Base-by-base conservation (phyloP, 768 basidiomycete genomes). In the Pisolithus sp. region DNA sequence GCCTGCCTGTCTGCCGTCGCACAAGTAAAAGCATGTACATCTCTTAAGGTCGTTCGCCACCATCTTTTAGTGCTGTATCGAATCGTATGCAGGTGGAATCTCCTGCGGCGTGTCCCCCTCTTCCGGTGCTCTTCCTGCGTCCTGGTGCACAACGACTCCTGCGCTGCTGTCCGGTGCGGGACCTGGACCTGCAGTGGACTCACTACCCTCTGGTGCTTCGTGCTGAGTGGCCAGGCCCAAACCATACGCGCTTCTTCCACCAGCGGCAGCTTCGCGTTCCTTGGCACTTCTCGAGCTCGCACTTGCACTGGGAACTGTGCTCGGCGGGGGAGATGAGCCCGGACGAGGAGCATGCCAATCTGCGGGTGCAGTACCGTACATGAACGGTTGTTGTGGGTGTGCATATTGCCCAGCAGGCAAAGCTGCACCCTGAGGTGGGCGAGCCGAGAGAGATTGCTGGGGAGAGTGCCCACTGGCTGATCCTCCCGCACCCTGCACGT, bases 71-170 rank as follows among this genome's bases (percentile, higher is more conserved):
- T 47, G 58, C 26, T 36, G 57, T 38, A 66, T 66, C 12, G 65
- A 66, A 0, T 66, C 65, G 46, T 66, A 66, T 2, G 65, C 24
- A 10, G 65, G 65, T 0, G 65, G 65, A 18, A 66, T 63, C 50
- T 66, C 65, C 23, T 53, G 59, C 4, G 59, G 65, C 13, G 54
- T 48, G 2, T 18, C 21, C 18, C 48, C 56, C 30, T 59, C 58
- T 49, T 34, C 40, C 4, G 61, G 61, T 0, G 63, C 65, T 41
- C 62, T 39, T 5, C 65, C 65, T 0, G 55, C 65, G 38, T 66
- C 65, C 24, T 57, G 57, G 44, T 66, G 65, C 2, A 66, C 64
- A 9, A 66, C 60, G 0, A 66, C 60, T 17, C 57, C 62, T 12
- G 48, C 52, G 21, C 54, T 55, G 31, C 57, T 20, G 12, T 31